Percentiles rank a stretch among this genome's conserved stretches.
Evolutionary conservation across 2,329 filamentous ascomycete species (phyloP).

Genomic region (Paecilomyces dactylethromorphus): DNA sequence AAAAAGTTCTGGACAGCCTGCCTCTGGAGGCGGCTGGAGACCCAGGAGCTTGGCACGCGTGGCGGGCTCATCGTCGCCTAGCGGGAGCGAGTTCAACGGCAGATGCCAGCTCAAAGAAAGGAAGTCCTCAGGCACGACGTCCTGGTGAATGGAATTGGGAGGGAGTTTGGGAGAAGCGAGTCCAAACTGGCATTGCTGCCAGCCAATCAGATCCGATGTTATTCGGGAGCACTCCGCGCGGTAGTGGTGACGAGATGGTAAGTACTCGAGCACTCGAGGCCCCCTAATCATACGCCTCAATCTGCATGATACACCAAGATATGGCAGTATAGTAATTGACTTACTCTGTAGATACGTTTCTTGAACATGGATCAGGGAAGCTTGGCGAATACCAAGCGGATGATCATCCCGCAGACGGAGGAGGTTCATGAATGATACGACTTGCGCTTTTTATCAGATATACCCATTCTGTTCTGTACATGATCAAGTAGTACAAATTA

Average conservation of each 20-base stretch:
- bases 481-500: not conserved
- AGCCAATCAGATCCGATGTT: slow-evolving; percentile 75
- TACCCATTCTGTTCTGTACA: slow-evolving; percentile 11
- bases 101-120: slow-evolving; percentile 30
- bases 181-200: slow-evolving; percentile 67
- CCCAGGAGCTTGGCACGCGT: slow-evolving; percentile 88
- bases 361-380: slow-evolving; percentile 27
- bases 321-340: slow-evolving; percentile 7
- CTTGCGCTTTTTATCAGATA: slow-evolving; percentile 12
- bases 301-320: not conserved
- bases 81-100: slow-evolving; percentile 7
- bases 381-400: slow-evolving; percentile 28
- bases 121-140: slow-evolving; percentile 43
- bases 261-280: slow-evolving; percentile 21
- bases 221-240: slow-evolving; percentile 57
- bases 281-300: slow-evolving; percentile 1
- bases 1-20: slow-evolving; percentile 67
- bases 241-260: slow-evolving; percentile 64
- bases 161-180: slow-evolving; percentile 88
- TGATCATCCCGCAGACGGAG: slow-evolving; percentile 23
- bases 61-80: slow-evolving; percentile 62
- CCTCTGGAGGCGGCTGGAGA: slow-evolving; percentile 80
- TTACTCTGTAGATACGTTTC: slow-evolving; percentile 30
- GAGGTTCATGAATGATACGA: slow-evolving; percentile 15
- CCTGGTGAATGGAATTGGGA: slow-evolving; percentile 97